Evolutionary conservation across 2,329 filamentous ascomycete species (phyloP).

Genomic region (Cercospora canescens): DNA sequence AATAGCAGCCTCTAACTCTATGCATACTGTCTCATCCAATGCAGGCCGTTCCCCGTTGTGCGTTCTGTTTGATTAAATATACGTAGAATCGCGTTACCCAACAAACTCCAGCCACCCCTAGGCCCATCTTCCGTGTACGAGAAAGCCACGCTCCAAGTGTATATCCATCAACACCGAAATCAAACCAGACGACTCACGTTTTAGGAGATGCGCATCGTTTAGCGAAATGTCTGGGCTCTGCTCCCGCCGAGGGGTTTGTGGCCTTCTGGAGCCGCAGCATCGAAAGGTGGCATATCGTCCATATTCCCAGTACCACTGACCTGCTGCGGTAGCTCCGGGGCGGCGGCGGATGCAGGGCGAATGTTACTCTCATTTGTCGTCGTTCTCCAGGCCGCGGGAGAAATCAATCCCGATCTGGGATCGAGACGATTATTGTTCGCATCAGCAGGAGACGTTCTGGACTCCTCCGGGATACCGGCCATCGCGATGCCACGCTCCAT

Average conservation of each 20-base stretch:
- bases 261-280: constrained; percentile 12
- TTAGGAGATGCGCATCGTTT: background rate
- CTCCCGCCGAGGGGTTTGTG: constrained; percentile 11
- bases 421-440: constrained; percentile 28
- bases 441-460: background rate
- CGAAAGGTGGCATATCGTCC: constrained; percentile 17
- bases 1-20: background rate
- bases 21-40: background rate
- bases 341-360: constrained; percentile 14
- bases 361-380: constrained; percentile 33
- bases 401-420: constrained; percentile 35
- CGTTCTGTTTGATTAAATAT: no score
- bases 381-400: constrained; percentile 33
- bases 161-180: background rate
- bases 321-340: constrained; percentile 21
- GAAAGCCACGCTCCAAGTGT: no score
- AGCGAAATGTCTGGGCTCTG: constrained; percentile 26
- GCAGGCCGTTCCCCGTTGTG: background rate
- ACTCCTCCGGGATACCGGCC: constrained; percentile 39
- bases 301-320: constrained; percentile 22
- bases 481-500: constrained; percentile 35
- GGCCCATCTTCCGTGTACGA: no score
- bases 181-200: background rate
- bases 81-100: no score
- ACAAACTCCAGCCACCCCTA: no score